These are phyloP conservation scores for Pichia thaimueangensis DNA, from an alignment of 805 yeast species.

Conservation along the genomic window DNA sequence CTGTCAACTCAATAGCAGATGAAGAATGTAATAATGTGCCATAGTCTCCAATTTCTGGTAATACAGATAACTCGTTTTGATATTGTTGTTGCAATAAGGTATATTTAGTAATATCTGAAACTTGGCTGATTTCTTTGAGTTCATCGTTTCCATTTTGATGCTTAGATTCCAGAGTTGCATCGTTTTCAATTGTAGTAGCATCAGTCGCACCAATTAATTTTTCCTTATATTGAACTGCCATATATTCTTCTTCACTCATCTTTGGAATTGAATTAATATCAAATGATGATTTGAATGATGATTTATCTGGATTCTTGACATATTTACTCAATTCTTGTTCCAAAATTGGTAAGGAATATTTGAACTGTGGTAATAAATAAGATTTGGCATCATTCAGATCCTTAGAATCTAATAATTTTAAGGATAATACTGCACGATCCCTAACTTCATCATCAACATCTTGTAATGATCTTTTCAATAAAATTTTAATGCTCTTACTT, in stretches of 20 bases:
- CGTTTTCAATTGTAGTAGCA: constrained; percentile 21
- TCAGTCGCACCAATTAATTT: constrained; percentile 33
- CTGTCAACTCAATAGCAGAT: constrained; percentile 63
- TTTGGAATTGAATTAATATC: constrained; percentile 65
- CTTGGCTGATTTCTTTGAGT: not conserved
- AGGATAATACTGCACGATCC: constrained; percentile 88
- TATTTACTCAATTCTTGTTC: constrained; percentile 74
- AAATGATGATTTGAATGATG: constrained; percentile 51
- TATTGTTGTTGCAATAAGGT: constrained; percentile 53
- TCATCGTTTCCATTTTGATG: constrained; percentile 22
- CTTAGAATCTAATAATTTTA: constrained; percentile 50
- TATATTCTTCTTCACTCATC: constrained; percentile 60
- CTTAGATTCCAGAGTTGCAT: constrained; percentile 13
- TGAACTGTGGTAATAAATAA: constrained; percentile 60
- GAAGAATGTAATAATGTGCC: constrained; percentile 77
- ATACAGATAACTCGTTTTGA: constrained; percentile 59
- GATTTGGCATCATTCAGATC: constrained; percentile 35
- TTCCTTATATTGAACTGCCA: constrained; percentile 54
- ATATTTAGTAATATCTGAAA: constrained; percentile 25
- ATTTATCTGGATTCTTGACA: constrained; percentile 44
- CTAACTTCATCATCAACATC: constrained; percentile 96
- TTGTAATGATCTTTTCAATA: constrained; percentile 75
- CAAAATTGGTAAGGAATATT: constrained; percentile 67
- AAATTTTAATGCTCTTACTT: constrained; percentile 60
- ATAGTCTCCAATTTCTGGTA: constrained; percentile 66